Conservation (phyloP, 164 flowering plant genomes). For the Chimonanthus praecox region DNA sequence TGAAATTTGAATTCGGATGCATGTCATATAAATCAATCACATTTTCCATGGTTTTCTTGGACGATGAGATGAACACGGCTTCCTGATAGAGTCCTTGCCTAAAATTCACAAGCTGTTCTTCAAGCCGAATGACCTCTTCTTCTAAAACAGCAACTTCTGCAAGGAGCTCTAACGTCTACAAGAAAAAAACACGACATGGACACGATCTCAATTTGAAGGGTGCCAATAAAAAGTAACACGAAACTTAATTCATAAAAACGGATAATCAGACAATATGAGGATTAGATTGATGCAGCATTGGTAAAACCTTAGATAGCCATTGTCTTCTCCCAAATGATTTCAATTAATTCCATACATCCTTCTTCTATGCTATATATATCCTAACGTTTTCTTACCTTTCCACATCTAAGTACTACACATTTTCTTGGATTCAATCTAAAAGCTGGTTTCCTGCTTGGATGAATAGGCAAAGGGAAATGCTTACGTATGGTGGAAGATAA, state of each 20-base stretch:
- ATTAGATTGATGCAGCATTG: neutral
- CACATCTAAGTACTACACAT: no score
- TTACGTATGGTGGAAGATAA: conserved; percentile 71
- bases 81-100: conserved; percentile 81
- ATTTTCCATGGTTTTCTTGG: conserved; percentile 33
- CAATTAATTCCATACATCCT: neutral
- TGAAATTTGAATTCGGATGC: conserved; percentile 15
- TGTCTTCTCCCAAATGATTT: neutral
- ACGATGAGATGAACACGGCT: conserved; percentile 59
- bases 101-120: conserved; percentile 76
- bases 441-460: neutral
- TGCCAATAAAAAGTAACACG: neutral
- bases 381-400: neutral
- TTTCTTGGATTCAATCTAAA: neutral
- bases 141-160: conserved; percentile 97
- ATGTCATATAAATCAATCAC: conserved; percentile 25
- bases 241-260: neutral
- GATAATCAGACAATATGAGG: neutral
- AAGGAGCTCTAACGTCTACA: conserved; percentile 78
- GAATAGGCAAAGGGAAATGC: conserved; percentile 11
- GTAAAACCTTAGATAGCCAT: neutral
- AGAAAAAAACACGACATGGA: conserved; percentile 3
- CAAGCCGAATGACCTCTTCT: conserved; percentile 89
- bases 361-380: neutral
- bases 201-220: neutral